A percentile compares a stretch with the other conserved stretches of the same genome.
phyloP scores from a whole-genome alignment of 257 asterid genomes.

The Catharanthus roseus region DNA sequence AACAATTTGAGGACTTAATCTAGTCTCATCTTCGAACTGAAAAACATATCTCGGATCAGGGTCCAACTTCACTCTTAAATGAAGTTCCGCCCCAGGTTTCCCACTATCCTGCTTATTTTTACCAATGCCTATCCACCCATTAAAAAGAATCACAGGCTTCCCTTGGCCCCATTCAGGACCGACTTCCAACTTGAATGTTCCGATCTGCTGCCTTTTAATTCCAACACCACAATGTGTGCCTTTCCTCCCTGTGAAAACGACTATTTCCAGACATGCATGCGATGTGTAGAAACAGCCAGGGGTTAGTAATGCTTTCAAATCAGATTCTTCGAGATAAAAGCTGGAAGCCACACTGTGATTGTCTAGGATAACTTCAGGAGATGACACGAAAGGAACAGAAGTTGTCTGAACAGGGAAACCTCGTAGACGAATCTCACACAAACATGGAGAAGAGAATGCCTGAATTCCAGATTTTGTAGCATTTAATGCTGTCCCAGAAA shows the following conservation, averaged over 20 bases:
- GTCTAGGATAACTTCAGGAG: slow-evolving; percentile 63
- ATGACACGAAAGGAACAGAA: slow-evolving; percentile 58
- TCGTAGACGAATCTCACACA: slow-evolving; percentile 87
- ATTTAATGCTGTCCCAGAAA: slow-evolving; percentile 39
- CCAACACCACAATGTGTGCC: slow-evolving; percentile 85
- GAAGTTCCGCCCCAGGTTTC: slow-evolving; percentile 76
- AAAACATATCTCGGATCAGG: slow-evolving; percentile 96
- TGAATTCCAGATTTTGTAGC: slow-evolving; percentile 46
- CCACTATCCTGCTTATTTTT: slow-evolving; percentile 64
- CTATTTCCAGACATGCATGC: slow-evolving; percentile 69
- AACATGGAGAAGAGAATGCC: slow-evolving; percentile 59
- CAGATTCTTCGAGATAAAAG: slow-evolving; percentile 86
- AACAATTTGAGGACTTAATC: slow-evolving; percentile 76
- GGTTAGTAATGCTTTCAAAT: slow-evolving; percentile 59
- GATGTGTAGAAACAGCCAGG: slow-evolving; percentile 75
- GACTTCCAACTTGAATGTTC: slow-evolving; percentile 69
- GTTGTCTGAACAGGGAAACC: slow-evolving; percentile 97
- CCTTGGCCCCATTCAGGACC: slow-evolving; percentile 94
- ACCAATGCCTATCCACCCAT: slow-evolving; percentile 91
- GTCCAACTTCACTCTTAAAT: slow-evolving; percentile 75
- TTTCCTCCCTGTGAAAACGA: slow-evolving; percentile 71
- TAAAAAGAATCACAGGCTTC: slow-evolving; percentile 65
- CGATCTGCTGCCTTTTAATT: slow-evolving; percentile 69
- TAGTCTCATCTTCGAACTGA: slow-evolving; percentile 84
- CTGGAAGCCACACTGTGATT: slow-evolving; percentile 60